Conservation (phyloP, 805 yeast genomes). For the Barnettozyma siamensis region DNA sequence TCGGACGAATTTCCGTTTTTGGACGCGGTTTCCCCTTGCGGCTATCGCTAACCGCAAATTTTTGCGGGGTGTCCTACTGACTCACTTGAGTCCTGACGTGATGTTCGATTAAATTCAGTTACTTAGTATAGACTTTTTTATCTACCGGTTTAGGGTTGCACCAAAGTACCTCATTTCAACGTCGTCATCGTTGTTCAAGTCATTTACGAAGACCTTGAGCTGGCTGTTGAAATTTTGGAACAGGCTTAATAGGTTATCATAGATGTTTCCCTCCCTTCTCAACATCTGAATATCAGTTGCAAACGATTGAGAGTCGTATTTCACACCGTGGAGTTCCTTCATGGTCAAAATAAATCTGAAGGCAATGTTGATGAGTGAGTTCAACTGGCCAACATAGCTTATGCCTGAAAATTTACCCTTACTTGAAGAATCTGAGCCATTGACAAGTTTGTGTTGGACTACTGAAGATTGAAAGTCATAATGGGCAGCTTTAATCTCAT, state of each 20-base stretch:
- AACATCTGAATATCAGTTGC: conserved; percentile 4
- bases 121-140: too few species aligned
- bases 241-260: conserved; percentile 36
- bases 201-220: conserved; percentile 40
- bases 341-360: conserved; percentile 35
- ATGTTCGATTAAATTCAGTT: too few species aligned
- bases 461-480: conserved; percentile 30
- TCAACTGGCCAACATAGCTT: conserved; percentile 38
- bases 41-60: too few species aligned
- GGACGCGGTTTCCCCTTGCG: too few species aligned
- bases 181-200: conserved; percentile 47
- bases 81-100: too few species aligned
- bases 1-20: background rate
- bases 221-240: conserved; percentile 39
- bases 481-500: conserved; percentile 39
- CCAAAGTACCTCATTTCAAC: conserved; percentile 45
- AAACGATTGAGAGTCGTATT: conserved; percentile 21
- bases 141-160: conserved; percentile 19
- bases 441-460: conserved; percentile 32
- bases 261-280: conserved; percentile 23
- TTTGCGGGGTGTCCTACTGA: too few species aligned
- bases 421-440: conserved; percentile 20
- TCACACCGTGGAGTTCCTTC: conserved; percentile 32
- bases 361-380: conserved; percentile 30
- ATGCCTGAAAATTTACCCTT: conserved; percentile 34